Evolutionary conservation across 2,329 filamentous ascomycete genomes (phyloP).

Genomic region (Sarocladium strictum): DNA sequence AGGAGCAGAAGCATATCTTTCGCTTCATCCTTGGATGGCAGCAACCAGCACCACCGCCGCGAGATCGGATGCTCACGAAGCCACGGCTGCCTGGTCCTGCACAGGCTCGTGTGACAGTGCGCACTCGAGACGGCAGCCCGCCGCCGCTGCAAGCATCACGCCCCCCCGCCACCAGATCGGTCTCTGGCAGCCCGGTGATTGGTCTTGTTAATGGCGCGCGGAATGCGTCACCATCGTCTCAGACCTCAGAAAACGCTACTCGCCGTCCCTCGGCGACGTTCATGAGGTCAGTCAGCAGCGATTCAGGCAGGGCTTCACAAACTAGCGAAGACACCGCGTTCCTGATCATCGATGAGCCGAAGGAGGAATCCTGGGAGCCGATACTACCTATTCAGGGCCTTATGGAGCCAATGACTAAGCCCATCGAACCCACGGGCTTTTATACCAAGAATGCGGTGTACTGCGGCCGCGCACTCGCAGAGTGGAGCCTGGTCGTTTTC

Average conservation of each 20-base stretch:
- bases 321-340: constrained; percentile 13
- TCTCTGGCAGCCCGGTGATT: constrained; percentile 39
- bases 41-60: constrained; percentile 45
- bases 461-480: constrained; percentile 66
- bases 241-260: constrained; percentile 22
- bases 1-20: constrained; percentile 59
- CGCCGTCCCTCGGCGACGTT: constrained; percentile 14
- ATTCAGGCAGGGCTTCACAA: constrained; percentile 13
- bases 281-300: constrained; percentile 16
- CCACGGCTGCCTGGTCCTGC: constrained; percentile 67
- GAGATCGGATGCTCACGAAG: constrained; percentile 57
- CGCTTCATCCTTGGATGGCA: constrained; percentile 69
- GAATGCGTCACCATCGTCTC: constrained; percentile 38
- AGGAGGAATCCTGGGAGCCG: neutral
- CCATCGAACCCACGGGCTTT: constrained; percentile 39
- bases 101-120: constrained; percentile 52
- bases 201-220: constrained; percentile 45
- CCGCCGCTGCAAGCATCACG: constrained; percentile 30
- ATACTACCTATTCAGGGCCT: neutral
- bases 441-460: constrained; percentile 50
- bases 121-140: constrained; percentile 31
- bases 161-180: constrained; percentile 38
- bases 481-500: constrained; percentile 69
- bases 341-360: neutral
- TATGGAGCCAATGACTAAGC: constrained; percentile 27